Base-by-base conservation (phyloP, 257 asterid species). In the Verbena officinalis region DNA sequence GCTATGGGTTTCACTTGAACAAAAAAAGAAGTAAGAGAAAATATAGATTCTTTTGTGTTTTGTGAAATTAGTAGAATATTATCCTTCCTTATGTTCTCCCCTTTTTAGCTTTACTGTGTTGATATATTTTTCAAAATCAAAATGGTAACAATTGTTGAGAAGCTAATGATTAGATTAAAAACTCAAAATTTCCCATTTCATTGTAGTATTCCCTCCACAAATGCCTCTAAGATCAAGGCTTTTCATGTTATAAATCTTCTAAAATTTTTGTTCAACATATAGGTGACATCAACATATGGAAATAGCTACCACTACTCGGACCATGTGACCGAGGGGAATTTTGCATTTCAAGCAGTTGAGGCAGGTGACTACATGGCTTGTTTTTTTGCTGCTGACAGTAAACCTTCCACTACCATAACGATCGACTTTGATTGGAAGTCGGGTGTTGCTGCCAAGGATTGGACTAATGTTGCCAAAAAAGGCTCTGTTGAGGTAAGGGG, bases 341-440 rank as follows among this genome's bases (percentile, higher is more conserved):
- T 84, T 76, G 90, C 95, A 22, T 93, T 85, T 73, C 96, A 87
- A 75, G 74, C 97, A 43, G 75, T 76, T 0, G 95, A 93, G 78
- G 77, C 93, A 20, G 99, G 97, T 51, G 95, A 87, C 13, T 90
- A 90, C 75, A 77, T 86, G 95, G 84, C 99, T 65, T 93, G 99
- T 78, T 93, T 93, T 73, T 79, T 69, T 53, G 94, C 95, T 5
- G 62, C 85, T 43, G 92, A 86, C 78, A 84, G 86, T 80, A 81
- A 74, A 52, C 95, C 99, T 33, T 65, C 94, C 0, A 71, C 73
- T 24, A 75, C 82, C 9, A 16, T 90, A 55, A 87, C 90, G 13
- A 53, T 93, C 3, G 97, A 93, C 66, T 87, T 93, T 42, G 96
- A 85, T 39, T 93, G 96, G 98, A 93, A 85, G 70, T 89, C 97